A percentile compares a stretch with the other conserved stretches of the same genome.
phyloP scores from a whole-genome alignment of 305 asterid species.

The Solanum hybrid region DNA sequence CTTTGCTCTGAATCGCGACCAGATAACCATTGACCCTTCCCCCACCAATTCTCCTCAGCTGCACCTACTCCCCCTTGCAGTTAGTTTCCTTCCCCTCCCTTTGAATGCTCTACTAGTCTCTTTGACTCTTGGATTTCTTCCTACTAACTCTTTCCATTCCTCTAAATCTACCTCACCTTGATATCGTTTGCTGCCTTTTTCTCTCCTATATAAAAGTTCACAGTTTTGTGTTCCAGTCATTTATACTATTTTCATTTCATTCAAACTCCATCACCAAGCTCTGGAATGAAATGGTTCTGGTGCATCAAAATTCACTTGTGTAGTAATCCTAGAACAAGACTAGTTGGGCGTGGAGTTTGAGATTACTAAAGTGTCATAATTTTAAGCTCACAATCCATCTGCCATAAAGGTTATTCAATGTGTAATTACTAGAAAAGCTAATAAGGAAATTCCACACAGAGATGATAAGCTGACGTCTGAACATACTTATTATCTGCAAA shows the following conservation, averaged over 20 bases:
- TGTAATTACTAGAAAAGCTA: background rate
- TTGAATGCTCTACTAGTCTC: background rate
- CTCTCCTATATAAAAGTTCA: background rate
- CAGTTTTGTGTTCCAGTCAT: background rate
- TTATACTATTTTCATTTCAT: background rate
- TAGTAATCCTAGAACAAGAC: background rate
- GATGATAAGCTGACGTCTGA: background rate
- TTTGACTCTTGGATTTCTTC: background rate
- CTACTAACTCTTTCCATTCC: background rate
- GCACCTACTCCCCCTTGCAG: background rate
- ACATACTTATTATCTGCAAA: background rate
- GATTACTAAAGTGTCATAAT: background rate
- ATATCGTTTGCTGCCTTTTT: background rate
- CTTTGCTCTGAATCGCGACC: background rate
- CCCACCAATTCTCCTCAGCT: background rate
- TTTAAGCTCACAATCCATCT: background rate
- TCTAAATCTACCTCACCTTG: background rate
- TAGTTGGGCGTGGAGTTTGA: background rate
- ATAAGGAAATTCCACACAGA: background rate
- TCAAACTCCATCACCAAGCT: background rate
- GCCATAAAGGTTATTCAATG: background rate
- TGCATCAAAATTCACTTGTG: background rate
- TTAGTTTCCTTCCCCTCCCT: background rate
- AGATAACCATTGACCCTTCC: background rate
- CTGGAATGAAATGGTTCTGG: background rate